Conservation (phyloP, 208 protist species). For the Acanthamoeba divionensis region DNA sequence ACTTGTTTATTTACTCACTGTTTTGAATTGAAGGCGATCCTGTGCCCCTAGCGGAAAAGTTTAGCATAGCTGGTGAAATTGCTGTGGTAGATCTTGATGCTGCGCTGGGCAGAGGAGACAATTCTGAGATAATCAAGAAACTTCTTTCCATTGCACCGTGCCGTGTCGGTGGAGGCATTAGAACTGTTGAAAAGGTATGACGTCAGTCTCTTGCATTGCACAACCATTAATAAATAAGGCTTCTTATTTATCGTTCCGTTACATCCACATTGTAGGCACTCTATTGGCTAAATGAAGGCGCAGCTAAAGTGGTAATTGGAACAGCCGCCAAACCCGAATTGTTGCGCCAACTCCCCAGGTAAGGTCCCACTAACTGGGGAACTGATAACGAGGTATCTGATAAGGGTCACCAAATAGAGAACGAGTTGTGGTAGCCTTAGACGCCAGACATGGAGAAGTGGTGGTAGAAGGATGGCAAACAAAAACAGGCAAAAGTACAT, state of each 20-base stretch:
- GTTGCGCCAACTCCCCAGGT: slow-evolving; percentile 47
- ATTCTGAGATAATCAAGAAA: slow-evolving; percentile 46
- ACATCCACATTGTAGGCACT: background rate
- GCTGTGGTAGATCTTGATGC: slow-evolving; percentile 59
- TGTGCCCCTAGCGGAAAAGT: slow-evolving; percentile 46
- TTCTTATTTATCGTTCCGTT: background rate
- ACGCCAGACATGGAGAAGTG: slow-evolving; percentile 56
- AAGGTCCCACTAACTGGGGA: background rate
- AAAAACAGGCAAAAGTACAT: slow-evolving; percentile 54
- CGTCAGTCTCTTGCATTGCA: no score
- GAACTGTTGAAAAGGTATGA: slow-evolving; percentile 38
- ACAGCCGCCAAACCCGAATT: slow-evolving; percentile 56
- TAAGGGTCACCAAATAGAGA: background rate
- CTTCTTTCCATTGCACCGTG: slow-evolving; percentile 29
- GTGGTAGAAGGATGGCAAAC: slow-evolving; percentile 60
- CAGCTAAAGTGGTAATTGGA: slow-evolving; percentile 53
- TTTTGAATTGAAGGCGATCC: slow-evolving; percentile 49
- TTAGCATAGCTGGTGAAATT: slow-evolving; percentile 54
- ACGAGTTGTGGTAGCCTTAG: slow-evolving; percentile 48
- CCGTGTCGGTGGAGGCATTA: slow-evolving; percentile 58
- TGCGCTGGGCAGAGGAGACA: slow-evolving; percentile 39
- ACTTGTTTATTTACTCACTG: background rate
- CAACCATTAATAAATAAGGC: background rate
- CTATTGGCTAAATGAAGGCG: slow-evolving; percentile 54
- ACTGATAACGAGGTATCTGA: background rate